These are phyloP conservation scores for Vanrija pseudolonga DNA, from an alignment of 1,284 basidiomycete genomes.

Conservation along the genomic window DNA sequence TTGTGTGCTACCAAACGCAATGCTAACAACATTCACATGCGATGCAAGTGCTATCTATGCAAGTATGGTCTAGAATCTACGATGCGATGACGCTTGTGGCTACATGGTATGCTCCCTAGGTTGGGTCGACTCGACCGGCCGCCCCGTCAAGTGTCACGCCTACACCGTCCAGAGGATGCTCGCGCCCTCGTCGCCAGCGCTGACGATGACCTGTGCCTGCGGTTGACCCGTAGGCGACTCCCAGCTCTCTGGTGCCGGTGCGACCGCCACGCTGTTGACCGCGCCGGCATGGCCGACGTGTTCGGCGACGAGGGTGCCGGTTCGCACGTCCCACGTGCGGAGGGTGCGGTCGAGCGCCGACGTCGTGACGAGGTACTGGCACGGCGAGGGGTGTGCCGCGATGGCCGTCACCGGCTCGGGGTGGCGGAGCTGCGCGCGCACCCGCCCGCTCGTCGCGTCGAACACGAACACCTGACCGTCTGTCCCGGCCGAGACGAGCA, in stretches of 20 bases:
- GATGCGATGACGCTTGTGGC: too few relatives aligned
- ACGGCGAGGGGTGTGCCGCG: slow-evolving; percentile 64
- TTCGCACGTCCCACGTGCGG: slow-evolving; percentile 88
- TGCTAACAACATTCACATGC: too few relatives aligned
- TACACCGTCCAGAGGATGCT: slow-evolving; percentile 64
- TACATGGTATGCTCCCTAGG: too few relatives aligned
- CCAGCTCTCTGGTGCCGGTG: slow-evolving; percentile 25
- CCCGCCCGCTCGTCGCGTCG: slow-evolving; percentile 80
- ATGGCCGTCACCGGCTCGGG: slow-evolving; percentile 81
- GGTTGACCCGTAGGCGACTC: slow-evolving; percentile 39
- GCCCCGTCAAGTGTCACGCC: neutral
- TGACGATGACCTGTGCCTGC: slow-evolving; percentile 59
- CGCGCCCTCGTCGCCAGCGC: slow-evolving; percentile 78
- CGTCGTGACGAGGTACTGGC: slow-evolving; percentile 69
- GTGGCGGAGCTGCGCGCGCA: slow-evolving; percentile 61
- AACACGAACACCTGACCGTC: slow-evolving; percentile 92
- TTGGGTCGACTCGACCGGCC: too few relatives aligned
- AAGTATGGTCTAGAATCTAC: too few relatives aligned
- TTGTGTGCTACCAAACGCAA: too few relatives aligned
- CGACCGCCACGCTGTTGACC: slow-evolving; percentile 72
- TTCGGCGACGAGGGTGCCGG: slow-evolving; percentile 69
- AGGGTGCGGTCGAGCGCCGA: slow-evolving; percentile 79
- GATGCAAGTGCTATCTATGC: too few relatives aligned
- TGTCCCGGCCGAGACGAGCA: slow-evolving; percentile 76
- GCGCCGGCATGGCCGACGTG: slow-evolving; percentile 82